Percentiles rank a stretch among this genome's conserved stretches.
phyloP scores from a whole-genome alignment of 768 basidiomycete genomes.

The Ramaria sp. region DNA sequence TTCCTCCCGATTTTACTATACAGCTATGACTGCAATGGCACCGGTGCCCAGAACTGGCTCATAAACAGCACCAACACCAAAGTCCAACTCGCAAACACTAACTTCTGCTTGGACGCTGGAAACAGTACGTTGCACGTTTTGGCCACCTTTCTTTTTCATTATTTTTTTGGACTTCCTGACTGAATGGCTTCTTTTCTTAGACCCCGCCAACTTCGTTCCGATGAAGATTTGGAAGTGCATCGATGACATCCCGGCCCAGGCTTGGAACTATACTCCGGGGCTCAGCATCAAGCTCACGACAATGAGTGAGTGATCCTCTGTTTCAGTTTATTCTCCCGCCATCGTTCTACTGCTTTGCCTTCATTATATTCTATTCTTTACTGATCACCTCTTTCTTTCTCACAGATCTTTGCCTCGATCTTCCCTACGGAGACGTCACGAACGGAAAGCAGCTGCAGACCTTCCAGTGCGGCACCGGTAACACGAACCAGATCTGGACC shows the following conservation, averaged over 20 bases:
- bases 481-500: conserved; percentile 1
- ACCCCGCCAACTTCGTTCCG: background rate
- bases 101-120: conserved; percentile 23
- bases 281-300: background rate
- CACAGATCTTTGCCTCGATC: background rate
- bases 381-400: background rate
- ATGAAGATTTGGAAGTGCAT: conserved; percentile 6
- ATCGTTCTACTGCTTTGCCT: too few relatives aligned
- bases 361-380: too few relatives aligned
- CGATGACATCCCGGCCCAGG: background rate
- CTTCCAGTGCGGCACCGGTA: background rate
- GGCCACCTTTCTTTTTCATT: too few relatives aligned
- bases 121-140: conserved; percentile 11
- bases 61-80: conserved; percentile 17
- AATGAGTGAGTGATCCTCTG: background rate
- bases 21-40: conserved; percentile 27
- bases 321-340: background rate
- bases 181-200: too few relatives aligned
- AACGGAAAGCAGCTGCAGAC: conserved; percentile 2
- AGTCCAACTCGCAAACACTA: conserved; percentile 18
- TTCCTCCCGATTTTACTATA: too few relatives aligned
- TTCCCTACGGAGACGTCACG: background rate
- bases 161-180: too few relatives aligned
- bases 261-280: background rate
- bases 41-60: conserved; percentile 22